Evolutionary conservation across 2,329 filamentous ascomycete genomes (phyloP), one percentile per base, ranked within the genome.

Genomic region (Beauveria asiatica): DNA sequence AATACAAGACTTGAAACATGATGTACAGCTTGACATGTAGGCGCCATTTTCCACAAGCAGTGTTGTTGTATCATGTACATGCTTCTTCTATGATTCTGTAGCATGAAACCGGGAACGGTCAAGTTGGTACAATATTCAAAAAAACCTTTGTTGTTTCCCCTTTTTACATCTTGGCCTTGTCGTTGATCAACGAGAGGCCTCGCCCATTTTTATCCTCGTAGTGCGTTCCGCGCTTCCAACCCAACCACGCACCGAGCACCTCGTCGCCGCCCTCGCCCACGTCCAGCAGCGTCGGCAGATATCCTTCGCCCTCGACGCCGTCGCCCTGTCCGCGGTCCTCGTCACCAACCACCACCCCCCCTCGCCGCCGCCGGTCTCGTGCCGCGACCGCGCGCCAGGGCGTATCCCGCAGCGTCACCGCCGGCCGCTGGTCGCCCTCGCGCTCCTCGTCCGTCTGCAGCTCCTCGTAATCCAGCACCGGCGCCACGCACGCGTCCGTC

Each of bases 401-500:
- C 11, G 89, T 92, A 25, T 77, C 79, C 42, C 78, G 81, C 67
- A 97, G 73, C 41, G 84, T 85, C 10, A 92, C 88, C 1, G 81
- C 74, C 1, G 89, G 88, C 62, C 89, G 74, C 74, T 90, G 88
- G 65, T 92, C 88, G 51, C 86, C 83, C 68, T 86, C 84, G 53
- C 78, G 75, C n/a, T 61, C 63, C 9, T 69, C 55, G 41, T 76
- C 70, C 3, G 62, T 67, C 66, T 90, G 83, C 48, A 96, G 76
- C 74, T 96, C 92, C 0, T 66, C 68, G 65, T 91, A 89, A 39
- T 85, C 86, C 46, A 96, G 76, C 1, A 97, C 89, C 0, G 93
- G 93, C n/a, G 90, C 91, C 64, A 88, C 91, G 72, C 93, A 97
- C 1, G 93, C 93, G 74, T 97, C 93, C 0, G 89, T 94, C 11